These are phyloP conservation scores for Beta corolliflora DNA, from an alignment of 179 eudicot species.

Conservation along the genomic window DNA sequence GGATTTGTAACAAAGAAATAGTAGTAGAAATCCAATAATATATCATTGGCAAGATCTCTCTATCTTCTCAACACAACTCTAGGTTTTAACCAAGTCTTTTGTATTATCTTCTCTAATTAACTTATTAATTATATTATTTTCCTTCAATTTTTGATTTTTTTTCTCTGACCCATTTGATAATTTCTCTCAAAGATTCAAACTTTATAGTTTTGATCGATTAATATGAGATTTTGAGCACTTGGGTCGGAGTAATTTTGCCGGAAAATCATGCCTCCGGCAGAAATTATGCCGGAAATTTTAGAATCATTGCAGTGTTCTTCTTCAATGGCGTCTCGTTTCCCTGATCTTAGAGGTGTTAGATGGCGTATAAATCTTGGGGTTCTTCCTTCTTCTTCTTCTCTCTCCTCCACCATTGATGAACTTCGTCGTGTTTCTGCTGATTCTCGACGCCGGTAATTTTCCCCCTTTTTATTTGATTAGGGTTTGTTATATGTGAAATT, in stretches of 20 bases:
- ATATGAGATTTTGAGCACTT: slow-evolving; percentile 16
- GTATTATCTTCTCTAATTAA: neutral
- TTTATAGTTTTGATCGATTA: neutral
- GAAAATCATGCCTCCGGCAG: slow-evolving; percentile 30
- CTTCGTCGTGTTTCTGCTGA: slow-evolving; percentile 83
- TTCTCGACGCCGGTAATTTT: slow-evolving; percentile 66
- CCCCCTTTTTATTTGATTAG: neutral
- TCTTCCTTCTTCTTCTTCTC: slow-evolving; percentile 57
- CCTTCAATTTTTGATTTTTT: neutral
- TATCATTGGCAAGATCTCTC: slow-evolving; percentile 11
- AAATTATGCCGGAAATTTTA: slow-evolving; percentile 17
- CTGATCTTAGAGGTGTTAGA: slow-evolving; percentile 70
- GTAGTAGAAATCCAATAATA: neutral
- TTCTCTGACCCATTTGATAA: neutral
- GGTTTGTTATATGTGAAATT: neutral
- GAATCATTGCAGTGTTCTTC: slow-evolving; percentile 22
- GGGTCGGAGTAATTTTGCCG: slow-evolving; percentile 1
- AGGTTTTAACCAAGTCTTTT: neutral
- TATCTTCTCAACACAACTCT: neutral
- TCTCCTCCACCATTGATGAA: slow-evolving; percentile 57
- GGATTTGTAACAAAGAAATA: neutral
- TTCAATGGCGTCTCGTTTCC: slow-evolving; percentile 35
- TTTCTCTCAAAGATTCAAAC: slow-evolving; percentile 14
- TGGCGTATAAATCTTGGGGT: slow-evolving; percentile 94
- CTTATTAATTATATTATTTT: neutral